A percentile compares a stretch with the other conserved stretches of the same genome.
Conservation (phyloP, 2,329 filamentous ascomycete species). For the Colletotrichum euphorbiae region DNA sequence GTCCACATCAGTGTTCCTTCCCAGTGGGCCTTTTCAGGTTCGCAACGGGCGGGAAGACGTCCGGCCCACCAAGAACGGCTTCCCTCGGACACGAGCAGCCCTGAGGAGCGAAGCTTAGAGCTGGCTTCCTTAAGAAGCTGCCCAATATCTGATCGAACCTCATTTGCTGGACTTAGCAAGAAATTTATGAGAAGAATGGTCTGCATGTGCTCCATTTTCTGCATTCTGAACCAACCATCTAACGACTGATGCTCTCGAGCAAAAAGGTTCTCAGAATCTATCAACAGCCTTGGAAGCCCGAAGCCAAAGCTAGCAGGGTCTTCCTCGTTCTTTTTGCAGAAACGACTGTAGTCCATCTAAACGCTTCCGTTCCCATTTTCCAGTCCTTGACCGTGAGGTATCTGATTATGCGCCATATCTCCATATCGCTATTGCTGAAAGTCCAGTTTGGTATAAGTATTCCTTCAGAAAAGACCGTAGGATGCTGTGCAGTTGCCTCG, state of each 20-base stretch:
- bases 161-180: not conserved
- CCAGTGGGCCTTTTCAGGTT: not conserved
- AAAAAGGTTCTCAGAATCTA: conserved; percentile 12
- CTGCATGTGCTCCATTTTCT: not conserved
- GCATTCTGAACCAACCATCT: conserved; percentile 28
- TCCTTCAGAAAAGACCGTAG: conserved; percentile 38
- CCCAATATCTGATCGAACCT: not conserved
- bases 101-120: too few relatives aligned
- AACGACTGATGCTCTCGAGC: conserved; percentile 33
- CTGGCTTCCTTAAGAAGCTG: too few relatives aligned
- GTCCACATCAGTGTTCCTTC: too few relatives aligned
- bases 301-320: not conserved
- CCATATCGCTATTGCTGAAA: conserved; percentile 21
- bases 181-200: not conserved
- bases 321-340: conserved; percentile 28
- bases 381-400: conserved; percentile 25
- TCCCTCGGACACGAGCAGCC: not conserved
- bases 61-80: not conserved
- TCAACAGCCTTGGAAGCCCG: conserved; percentile 9
- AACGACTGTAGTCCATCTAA: conserved; percentile 38
- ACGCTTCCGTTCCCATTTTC: conserved; percentile 2
- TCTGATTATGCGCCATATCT: conserved; percentile 35
- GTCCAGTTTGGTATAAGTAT: conserved; percentile 31
- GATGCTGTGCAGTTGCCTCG: conserved; percentile 12
- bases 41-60: not conserved